Base-by-base conservation (phyloP, 192 early-diverging fungal genomes). In the Coemansia sp. region DNA sequence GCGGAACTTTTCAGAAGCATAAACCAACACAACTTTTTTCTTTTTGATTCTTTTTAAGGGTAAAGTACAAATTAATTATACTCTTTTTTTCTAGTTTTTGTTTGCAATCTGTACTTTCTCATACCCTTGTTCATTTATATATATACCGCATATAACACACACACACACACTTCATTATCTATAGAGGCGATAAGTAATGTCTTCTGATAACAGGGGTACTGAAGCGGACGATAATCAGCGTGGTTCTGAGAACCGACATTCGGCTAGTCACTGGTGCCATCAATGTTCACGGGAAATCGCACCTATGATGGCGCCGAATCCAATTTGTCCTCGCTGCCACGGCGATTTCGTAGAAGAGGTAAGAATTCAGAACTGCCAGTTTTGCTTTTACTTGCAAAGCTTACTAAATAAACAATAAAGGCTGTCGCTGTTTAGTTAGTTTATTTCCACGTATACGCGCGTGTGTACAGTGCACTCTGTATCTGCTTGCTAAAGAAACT, bases 331-430 rank as follows among this genome's bases (percentile, higher is more conserved):
- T 17, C 73, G 61, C 35, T 95, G 94, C 66, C 78, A 88, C 66
- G 76, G 83, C 53, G 88, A 92, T 64, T 95, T 95, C 74, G 92
- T 95, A n/a, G 92, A 95, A 82, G 86, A 93, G 84, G 90, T 92
- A 83, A 67, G 72, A 65, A 3, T 1, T 0, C 55, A 32, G 15
- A 35, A 66, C 63, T 33, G 34, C 11, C 11, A 37, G 6, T 1
- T 39, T 9, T 32, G 8, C 14, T 28, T 65, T 59, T 69, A 51
- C 38, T 12, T 45, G 32, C 35, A 36, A 28, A 28, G 22, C 22
- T 28, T 28, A 28, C 22, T 28, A 28, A 28, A 28, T 28, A 28
- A 28, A 28, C 22, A 28, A 28, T 0, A 28, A 1, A 28, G 22
- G 22, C 22, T 28, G 35, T 22, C 20, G 51, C 51, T 52, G 8